Base-by-base conservation (phyloP, 306 rosid genomes). In the Spatholobus suberectus region DNA sequence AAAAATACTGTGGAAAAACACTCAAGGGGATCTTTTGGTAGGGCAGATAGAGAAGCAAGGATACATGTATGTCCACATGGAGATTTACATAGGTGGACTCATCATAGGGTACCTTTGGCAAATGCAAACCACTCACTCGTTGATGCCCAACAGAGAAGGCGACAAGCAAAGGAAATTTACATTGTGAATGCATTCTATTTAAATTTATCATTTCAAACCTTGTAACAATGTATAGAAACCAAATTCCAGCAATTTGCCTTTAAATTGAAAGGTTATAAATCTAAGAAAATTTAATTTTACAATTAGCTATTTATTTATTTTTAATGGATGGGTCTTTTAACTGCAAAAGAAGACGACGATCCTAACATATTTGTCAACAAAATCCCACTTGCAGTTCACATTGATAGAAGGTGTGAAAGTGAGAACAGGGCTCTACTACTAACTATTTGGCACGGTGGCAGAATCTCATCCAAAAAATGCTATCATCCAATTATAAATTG, bases 1-100 rank as follows among this genome's bases (percentile, higher is more conserved):
- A 58, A 89, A 84, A 80, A 84, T 85, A 51, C 77, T 96, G 84
- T 58, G 83, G 99, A 96, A 78, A 96, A 96, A 86, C 98, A 96
- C 81, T 85, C 81, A 0, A 91, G 98, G 87, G 98, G 99, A 78
- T 75, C 55, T 73, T 74, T 86, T 67, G 99, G 98, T 62, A 89
- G 97, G 76, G 90, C 88, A 10, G 86, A 85, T 15, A 89, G 98
- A 76, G 98, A 90, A 81, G 83, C 67, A 55, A 92, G 98, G 73
- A 58, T 90, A 51, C 85, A 85, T 40, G 40, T 20, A 35, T 35
- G 59, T 37, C 54, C 26, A 62, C 29, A 37, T 63, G n/a, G 32
- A 5, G 46, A n/a, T 69, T 55, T 66, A 61, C 79, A 10, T 69
- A 44, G 70, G 29, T n/a, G 62, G 20, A 5, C 9, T 59, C 23